Conservation (phyloP, 2,329 filamentous ascomycete genomes). For the Achaetomium macrosporum region DNA sequence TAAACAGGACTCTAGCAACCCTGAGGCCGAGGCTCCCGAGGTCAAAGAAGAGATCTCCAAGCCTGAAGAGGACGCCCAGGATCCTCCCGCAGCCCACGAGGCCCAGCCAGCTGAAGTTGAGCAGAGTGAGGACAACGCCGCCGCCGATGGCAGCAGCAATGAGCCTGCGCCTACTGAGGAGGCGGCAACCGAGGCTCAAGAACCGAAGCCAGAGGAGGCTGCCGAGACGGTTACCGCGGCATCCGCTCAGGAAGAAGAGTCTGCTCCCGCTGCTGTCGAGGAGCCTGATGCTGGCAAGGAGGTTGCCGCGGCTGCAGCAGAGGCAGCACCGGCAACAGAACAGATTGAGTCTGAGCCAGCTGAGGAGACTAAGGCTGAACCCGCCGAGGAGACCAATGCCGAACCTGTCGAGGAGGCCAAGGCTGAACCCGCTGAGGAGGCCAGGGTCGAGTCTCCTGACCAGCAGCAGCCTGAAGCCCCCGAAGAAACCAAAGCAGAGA, state of each 20-base stretch:
- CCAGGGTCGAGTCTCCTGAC: background rate
- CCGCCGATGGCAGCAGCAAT: background rate
- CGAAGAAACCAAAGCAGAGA: background rate
- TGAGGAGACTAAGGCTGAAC: background rate
- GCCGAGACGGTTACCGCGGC: background rate
- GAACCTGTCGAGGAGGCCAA: background rate
- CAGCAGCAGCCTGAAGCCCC: background rate
- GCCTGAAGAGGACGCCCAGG: background rate
- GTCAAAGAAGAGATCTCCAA: background rate
- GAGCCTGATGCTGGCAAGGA: background rate
- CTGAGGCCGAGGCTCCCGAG: constrained; percentile 1
- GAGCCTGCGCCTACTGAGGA: background rate
- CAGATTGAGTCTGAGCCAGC: background rate
- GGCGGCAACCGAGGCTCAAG: background rate
- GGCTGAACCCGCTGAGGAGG: constrained; percentile 6
- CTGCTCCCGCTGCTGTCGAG: background rate
- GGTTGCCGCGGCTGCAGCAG: background rate
- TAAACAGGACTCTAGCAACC: background rate
- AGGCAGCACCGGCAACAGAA: background rate
- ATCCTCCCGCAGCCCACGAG: background rate
- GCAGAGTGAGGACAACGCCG: background rate
- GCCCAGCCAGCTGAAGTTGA: background rate
- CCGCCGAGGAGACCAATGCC: background rate
- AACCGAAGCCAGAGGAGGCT: background rate
- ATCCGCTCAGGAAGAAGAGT: background rate